These are phyloP conservation scores for Kwoniella botswanensis DNA, from an alignment of 768 basidiomycete genomes.

Conservation along the genomic window DNA sequence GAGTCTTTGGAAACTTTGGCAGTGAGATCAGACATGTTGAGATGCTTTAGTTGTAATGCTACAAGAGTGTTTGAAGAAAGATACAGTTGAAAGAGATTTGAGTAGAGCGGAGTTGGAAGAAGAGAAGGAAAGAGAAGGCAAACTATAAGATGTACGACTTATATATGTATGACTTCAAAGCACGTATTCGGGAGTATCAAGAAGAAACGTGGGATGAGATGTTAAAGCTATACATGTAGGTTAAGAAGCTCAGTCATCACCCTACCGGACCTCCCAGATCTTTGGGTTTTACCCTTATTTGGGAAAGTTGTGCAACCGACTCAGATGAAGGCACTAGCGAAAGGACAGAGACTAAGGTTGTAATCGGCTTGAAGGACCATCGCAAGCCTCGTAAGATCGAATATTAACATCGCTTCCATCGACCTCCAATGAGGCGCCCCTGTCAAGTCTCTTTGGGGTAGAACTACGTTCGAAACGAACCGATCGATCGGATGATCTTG, in stretches of 20 bases:
- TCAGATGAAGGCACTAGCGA: slow-evolving; percentile 11
- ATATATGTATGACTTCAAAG: too few relatives aligned
- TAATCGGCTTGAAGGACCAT: not conserved
- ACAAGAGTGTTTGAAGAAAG: not conserved
- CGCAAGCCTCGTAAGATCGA: not conserved
- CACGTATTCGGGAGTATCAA: not conserved
- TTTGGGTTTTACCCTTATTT: slow-evolving; percentile 2
- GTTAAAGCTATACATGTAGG: not conserved
- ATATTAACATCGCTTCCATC: not conserved
- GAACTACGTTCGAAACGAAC: not conserved
- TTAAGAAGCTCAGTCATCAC: not conserved
- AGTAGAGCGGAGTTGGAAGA: slow-evolving; percentile 5
- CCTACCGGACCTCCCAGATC: not conserved
- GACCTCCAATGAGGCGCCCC: not conserved
- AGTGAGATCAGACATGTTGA: slow-evolving; percentile 55
- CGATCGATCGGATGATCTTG: not conserved
- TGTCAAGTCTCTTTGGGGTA: not conserved
- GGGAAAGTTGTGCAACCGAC: not conserved
- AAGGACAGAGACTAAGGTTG: not conserved
- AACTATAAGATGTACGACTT: not conserved
- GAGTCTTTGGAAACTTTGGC: slow-evolving; percentile 50
- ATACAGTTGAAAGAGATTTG: slow-evolving; percentile 5
- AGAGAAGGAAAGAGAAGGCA: slow-evolving; percentile 9
- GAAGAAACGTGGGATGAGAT: slow-evolving; percentile 4
- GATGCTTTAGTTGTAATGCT: slow-evolving; percentile 1